Base-by-base conservation (phyloP, 2,329 filamentous ascomycete genomes). In the Pseudogymnoascus destructans region DNA sequence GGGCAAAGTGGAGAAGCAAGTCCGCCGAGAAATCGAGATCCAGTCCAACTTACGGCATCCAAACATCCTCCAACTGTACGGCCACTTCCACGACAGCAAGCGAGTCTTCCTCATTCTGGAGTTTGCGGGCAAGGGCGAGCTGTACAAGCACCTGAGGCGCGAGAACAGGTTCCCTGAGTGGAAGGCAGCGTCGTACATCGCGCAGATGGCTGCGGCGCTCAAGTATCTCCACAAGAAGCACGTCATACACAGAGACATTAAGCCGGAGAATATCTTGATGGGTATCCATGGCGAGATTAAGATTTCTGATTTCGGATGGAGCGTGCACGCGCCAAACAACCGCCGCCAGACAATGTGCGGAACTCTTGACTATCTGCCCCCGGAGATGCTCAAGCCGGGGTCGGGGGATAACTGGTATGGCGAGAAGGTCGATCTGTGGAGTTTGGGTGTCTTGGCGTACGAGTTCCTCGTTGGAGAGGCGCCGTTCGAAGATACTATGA, bases 261-360 rank as follows among this genome's bases (percentile, higher is more conserved):
- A 97, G 76, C 91, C 91, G 2, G 91, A 97, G 73, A 97, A 97
- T 68, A 97, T 97, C 63, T 79, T 97, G 19, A 86, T 97, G 27
- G 92, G 92, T 11, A 90, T 97, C 61, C 92, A 97, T 69, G 93
- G 91, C 64, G 93, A 98, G 76, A 91, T 98, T 75, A 98, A 98
- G 73, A 91, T 98, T 68, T 95, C 89, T 3, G 93, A 98, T 72
- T 98, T 97, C 68, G 92, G 93, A 55, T 98, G 93, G 93, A 95
- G 88, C 70, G 93, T 97, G 3, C 93, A 98, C 72, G 93, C 93
- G 4, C 93, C 93, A 25, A 96, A 95, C 73, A 95, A 92, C 74
- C 79, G 93, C 65, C 80, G 93, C 62, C 86, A 91, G 68, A 98
- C 93, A 59, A 91, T 97, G 82, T 98, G 93, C 71, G 93, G 93